Conservation (phyloP, 768 basidiomycete species). For the Rhizopogon vinicolor region DNA sequence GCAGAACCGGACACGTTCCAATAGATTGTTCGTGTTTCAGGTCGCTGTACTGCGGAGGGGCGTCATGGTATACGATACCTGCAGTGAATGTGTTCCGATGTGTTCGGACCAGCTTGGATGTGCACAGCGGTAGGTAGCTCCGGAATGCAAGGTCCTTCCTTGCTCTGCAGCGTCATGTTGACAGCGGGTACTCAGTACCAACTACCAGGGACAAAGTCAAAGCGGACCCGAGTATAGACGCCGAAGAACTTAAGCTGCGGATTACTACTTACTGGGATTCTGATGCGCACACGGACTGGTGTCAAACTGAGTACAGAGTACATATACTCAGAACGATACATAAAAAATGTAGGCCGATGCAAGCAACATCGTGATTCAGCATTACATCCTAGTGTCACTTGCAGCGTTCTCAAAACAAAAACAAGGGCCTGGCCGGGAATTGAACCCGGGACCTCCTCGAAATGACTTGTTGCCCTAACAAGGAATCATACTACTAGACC, state of each 20-base stretch:
- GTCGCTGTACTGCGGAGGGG: background rate
- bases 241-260: no score
- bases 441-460: slow-evolving; percentile 86
- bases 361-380: no score
- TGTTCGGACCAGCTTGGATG: background rate
- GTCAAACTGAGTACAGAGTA: no score
- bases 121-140: background rate
- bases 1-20: background rate
- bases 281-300: no score
- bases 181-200: background rate
- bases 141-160: background rate
- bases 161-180: background rate
- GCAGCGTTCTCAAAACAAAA: slow-evolving; percentile 4
- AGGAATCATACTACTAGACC: slow-evolving; percentile 67
- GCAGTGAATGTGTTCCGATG: background rate
- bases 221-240: no score
- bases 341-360: no score
- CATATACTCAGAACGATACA: no score
- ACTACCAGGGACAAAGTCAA: background rate
- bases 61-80: background rate
- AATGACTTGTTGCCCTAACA: slow-evolving; percentile 38
- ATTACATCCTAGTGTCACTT: no score
- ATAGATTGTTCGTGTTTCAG: no score
- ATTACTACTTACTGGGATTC: no score
- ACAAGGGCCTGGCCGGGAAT: slow-evolving; percentile 72